Percentiles rank a stretch among this genome's conserved stretches.
Evolutionary conservation across 495 filamentous ascomycete species (phyloP).

Genomic region (Aspergillus bridgeri): DNA sequence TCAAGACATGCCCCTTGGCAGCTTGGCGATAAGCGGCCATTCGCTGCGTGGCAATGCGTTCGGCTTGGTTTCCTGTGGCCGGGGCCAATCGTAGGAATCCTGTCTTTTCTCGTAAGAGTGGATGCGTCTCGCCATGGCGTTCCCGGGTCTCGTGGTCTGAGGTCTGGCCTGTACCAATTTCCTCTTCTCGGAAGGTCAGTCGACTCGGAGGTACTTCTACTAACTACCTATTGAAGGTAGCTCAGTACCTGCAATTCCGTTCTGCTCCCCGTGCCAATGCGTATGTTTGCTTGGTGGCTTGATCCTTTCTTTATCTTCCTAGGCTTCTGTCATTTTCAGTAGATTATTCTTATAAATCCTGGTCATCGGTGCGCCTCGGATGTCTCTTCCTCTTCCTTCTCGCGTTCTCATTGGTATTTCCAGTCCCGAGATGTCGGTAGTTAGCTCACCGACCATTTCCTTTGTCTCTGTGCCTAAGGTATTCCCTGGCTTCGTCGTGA

Average conservation of each 20-base stretch:
- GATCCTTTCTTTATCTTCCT: neutral
- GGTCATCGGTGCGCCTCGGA: neutral
- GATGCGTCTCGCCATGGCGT: no score
- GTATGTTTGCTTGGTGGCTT: neutral
- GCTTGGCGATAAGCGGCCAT: neutral
- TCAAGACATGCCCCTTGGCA: constrained; percentile 4
- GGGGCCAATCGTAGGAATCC: no score
- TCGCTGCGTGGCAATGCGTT: neutral
- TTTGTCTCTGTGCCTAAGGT: neutral
- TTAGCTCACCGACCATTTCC: neutral
- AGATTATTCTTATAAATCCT: neutral
- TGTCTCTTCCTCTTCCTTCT: neutral
- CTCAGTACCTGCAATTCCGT: no score
- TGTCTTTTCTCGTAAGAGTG: no score
- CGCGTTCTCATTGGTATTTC: neutral
- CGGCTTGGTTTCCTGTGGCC: no score
- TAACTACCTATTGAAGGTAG: no score
- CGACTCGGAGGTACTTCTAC: neutral
- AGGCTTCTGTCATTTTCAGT: neutral
- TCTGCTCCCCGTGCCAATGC: neutral
- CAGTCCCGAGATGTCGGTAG: neutral
- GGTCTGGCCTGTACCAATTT: no score
- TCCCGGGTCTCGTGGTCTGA: no score
- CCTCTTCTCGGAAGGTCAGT: neutral
- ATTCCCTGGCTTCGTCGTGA: neutral